phyloP scores from a whole-genome alignment of 768 basidiomycete species.

The Trametes cubensis region DNA sequence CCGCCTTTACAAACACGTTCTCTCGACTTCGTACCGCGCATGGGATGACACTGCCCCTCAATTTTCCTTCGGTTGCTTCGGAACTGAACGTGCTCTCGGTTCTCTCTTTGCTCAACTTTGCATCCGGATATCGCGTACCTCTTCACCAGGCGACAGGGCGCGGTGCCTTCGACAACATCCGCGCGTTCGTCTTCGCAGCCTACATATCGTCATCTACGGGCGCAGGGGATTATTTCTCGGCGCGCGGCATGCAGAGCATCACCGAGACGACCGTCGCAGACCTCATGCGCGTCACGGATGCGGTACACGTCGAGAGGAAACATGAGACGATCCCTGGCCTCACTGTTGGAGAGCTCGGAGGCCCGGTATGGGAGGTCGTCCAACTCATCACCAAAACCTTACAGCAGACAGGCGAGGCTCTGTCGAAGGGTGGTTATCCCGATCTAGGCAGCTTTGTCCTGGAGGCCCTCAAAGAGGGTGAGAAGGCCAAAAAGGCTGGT shows the following conservation, averaged over 20 bases:
- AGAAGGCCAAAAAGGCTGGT: constrained; percentile 24
- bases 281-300: constrained; percentile 59
- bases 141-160: constrained; percentile 73
- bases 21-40: constrained; percentile 62
- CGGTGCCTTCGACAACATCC: constrained; percentile 84
- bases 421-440: constrained; percentile 61
- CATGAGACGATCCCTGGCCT: constrained; percentile 73
- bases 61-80: constrained; percentile 69
- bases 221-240: constrained; percentile 59
- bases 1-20: constrained; percentile 64
- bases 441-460: constrained; percentile 76
- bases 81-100: constrained; percentile 84
- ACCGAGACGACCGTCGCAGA: constrained; percentile 64
- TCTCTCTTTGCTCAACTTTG: constrained; percentile 81
- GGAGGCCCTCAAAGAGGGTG: constrained; percentile 62
- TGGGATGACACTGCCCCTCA: constrained; percentile 77
- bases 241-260: constrained; percentile 64
- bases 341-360: constrained; percentile 74
- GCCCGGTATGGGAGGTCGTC: constrained; percentile 74
- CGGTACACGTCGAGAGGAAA: constrained; percentile 66
- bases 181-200: constrained; percentile 70
- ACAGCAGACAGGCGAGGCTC: constrained; percentile 71
- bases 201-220: constrained; percentile 67
- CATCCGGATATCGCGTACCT: constrained; percentile 75
- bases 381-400: constrained; percentile 61